phyloP scores from a whole-genome alignment of 106 monocot species.

The Acanthochlamys bracteata region DNA sequence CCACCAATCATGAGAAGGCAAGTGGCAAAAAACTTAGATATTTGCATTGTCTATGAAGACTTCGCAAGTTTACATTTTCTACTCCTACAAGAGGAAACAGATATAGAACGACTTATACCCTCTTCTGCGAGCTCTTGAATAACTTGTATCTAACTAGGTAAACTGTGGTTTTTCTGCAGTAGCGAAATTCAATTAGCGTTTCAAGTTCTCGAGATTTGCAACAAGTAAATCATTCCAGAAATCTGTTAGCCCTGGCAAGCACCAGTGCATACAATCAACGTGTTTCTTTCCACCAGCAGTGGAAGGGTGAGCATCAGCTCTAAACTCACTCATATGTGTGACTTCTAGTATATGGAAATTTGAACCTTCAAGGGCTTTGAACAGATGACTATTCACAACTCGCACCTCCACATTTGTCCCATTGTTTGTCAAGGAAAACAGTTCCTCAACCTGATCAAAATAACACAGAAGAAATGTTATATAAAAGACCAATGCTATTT shows the following conservation, averaged over 20 bases:
- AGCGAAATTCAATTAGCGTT: not conserved
- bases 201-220: constrained; percentile 11
- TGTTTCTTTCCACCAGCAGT: constrained; percentile 58
- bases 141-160: no score
- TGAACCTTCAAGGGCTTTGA: constrained; percentile 33
- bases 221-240: constrained; percentile 55
- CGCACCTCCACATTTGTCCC: constrained; percentile 50
- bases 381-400: constrained; percentile 43
- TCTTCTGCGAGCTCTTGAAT: no score
- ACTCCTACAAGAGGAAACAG: no score
- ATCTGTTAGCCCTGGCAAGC: constrained; percentile 62
- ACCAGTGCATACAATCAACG: constrained; percentile 83
- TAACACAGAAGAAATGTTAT: no score
- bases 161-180: no score
- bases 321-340: constrained; percentile 56
- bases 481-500: no score
- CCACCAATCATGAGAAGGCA: no score
- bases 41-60: no score
- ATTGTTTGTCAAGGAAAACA: constrained; percentile 47
- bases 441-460: constrained; percentile 37
- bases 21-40: no score
- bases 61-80: no score
- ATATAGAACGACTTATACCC: no score
- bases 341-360: constrained; percentile 45
- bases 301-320: constrained; percentile 79